These are phyloP conservation scores for Thelephora ganbajun DNA, from an alignment of 768 basidiomycete species.

Conservation along the genomic window DNA sequence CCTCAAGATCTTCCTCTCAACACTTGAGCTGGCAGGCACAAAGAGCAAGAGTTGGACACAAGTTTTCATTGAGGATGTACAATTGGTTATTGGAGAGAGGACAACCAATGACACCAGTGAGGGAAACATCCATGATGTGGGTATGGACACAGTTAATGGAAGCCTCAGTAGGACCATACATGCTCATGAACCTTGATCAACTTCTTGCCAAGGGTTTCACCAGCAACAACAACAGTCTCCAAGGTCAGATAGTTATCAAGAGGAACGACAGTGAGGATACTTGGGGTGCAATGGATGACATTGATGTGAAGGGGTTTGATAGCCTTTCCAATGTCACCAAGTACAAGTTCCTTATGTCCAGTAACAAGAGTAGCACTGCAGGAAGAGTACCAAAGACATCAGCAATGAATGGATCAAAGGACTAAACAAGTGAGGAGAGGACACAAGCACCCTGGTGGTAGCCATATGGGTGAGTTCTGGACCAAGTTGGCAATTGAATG, in stretches of 20 bases:
- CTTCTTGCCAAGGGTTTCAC: conserved; percentile 10
- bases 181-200: conserved; percentile 15
- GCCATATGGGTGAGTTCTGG: conserved; percentile 8
- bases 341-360: conserved; percentile 9
- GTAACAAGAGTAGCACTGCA: conserved; percentile 10
- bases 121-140: conserved; percentile 8
- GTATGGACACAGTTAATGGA: conserved; percentile 16
- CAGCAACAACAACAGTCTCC: conserved; percentile 14
- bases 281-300: conserved; percentile 18
- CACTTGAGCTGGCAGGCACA: too few relatives aligned
- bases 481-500: conserved; percentile 8
- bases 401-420: conserved; percentile 13
- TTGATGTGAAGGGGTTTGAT: conserved; percentile 14
- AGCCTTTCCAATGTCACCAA: too few relatives aligned
- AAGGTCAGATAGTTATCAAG: conserved; percentile 14
- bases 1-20: too few relatives aligned
- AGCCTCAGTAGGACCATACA: conserved; percentile 20
- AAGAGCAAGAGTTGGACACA: conserved; percentile 13
- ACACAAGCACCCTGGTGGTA: conserved; percentile 13
- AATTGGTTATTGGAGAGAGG: conserved; percentile 16
- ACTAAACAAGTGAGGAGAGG: conserved; percentile 15
- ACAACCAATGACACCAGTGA: conserved; percentile 15
- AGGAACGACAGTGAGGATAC: conserved; percentile 15
- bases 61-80: conserved; percentile 9
- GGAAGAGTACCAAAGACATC: conserved; percentile 11